phyloP scores from a whole-genome alignment of 306 rosid genomes.

The Luffa acutangula region DNA sequence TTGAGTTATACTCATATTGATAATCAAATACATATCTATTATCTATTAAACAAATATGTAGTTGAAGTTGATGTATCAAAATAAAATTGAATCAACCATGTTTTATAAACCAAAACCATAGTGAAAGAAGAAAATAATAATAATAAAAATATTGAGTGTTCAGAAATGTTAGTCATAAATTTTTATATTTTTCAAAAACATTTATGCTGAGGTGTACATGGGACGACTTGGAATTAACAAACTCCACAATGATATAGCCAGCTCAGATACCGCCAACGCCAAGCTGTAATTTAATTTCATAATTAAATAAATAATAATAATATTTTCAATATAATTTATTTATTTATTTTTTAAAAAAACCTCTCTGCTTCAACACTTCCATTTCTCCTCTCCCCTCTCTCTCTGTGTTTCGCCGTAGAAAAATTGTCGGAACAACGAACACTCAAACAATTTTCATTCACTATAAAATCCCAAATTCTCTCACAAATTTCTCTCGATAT shows the following conservation, averaged over 20 bases:
- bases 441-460: background rate
- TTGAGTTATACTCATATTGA: no score
- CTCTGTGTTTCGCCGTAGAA: constrained; percentile 6
- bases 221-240: constrained; percentile 8
- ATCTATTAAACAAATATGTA: no score
- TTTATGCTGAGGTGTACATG: background rate
- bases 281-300: constrained; percentile 1
- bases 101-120: no score
- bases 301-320: background rate
- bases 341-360: background rate
- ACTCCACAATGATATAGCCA: constrained; percentile 5
- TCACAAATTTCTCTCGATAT: background rate
- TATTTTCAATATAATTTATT: no score
- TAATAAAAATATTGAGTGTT: no score
- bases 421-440: constrained; percentile 7
- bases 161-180: background rate
- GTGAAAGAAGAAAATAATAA: no score
- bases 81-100: no score
- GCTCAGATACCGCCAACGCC: constrained; percentile 6
- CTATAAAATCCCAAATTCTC: background rate
- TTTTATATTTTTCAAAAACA: background rate
- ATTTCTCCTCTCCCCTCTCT: background rate
- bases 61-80: no score
- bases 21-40: no score
- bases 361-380: background rate